Base-by-base conservation (phyloP, 257 asterid genomes). In the Solanum gandarillasii region DNA sequence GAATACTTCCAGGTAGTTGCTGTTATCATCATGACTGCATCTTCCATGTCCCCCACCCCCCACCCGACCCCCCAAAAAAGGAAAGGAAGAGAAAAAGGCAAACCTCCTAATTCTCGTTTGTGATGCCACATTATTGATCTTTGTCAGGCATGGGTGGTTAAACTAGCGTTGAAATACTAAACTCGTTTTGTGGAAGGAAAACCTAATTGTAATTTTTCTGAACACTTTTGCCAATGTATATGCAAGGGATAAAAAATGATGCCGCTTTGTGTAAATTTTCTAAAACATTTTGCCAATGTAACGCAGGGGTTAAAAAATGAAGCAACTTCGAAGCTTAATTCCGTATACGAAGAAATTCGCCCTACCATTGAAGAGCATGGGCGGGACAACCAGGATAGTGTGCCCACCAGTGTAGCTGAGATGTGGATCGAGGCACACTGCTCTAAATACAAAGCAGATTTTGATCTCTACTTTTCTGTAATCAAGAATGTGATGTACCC, bases 381-480 rank as follows among this genome's bases (percentile, higher is more conserved):
- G 89, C 94, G 94, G 90, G 98, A 97, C 87, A 92, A 90, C 91
- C 99, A 95, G 90, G 99, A 97, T 86, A 93, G 90, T 75, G 96
- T 97, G 78, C 93, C 98, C 13, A 94, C 95, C 6, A 90, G 91
- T 87, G 93, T 95, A 86, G 99, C 96, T 21, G 94, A 93, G 91
- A 94, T 91, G 92, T 97, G 99, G 99, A 96, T 97, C n/a, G 92
- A 91, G 55, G 98, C 99, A 35, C 91, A 92, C 16, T 97, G 99
- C 82, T 72, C 92, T 5, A 94, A 93, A 89, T 89, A 90, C 93
- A 94, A 89, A 90, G 95, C 99, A 2, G 98, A 97, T 84, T 89
- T 96, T 32, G 90, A 96, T 84, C 94, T 94, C 32, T 92, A 91
- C 90, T 94, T 92, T 67, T 94, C 96, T 12, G 89, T 97, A 32